A percentile compares a stretch with the other conserved stretches of the same genome.
phyloP scores from a whole-genome alignment of 2,329 filamentous ascomycete genomes.

The Phialemonium atrogriseum region DNA sequence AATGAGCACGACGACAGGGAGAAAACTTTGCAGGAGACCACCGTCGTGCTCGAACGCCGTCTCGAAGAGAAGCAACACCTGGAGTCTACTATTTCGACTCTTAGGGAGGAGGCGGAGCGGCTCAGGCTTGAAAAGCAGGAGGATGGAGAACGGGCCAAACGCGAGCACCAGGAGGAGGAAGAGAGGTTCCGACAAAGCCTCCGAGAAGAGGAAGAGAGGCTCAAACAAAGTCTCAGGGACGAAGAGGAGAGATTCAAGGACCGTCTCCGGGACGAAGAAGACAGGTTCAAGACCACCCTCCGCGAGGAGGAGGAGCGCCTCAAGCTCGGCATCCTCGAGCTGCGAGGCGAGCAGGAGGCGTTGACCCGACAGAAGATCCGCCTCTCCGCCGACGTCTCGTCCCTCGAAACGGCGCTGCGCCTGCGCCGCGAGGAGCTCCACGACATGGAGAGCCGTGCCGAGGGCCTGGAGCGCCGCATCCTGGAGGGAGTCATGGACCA shows the following conservation, averaged over 20 bases:
- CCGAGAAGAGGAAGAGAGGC: slow-evolving; percentile 1
- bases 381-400: slow-evolving; percentile 77
- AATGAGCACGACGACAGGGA: slow-evolving; percentile 74
- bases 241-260: slow-evolving; percentile 13
- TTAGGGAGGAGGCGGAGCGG: slow-evolving; percentile 29
- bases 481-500: slow-evolving; percentile 95
- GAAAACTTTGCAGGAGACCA: slow-evolving; percentile 71
- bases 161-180: slow-evolving; percentile 2
- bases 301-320: slow-evolving; percentile 45
- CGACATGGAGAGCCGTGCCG: slow-evolving; percentile 82
- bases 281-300: slow-evolving; percentile 33
- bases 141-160: slow-evolving; percentile 10
- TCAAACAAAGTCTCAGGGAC: slow-evolving; percentile 10
- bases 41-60: slow-evolving; percentile 66
- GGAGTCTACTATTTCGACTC: slow-evolving; percentile 41
- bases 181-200: slow-evolving; percentile 1
- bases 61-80: slow-evolving; percentile 42
- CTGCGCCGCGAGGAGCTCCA: slow-evolving; percentile 87
- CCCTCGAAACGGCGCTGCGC: slow-evolving; percentile 80
- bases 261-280: background rate
- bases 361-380: slow-evolving; percentile 70
- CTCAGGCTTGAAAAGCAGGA: slow-evolving; percentile 8
- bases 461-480: slow-evolving; percentile 83
- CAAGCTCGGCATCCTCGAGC: slow-evolving; percentile 44
- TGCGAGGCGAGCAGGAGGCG: slow-evolving; percentile 65